Percentiles rank a stretch among this genome's conserved stretches.
phyloP scores from a whole-genome alignment of 2,329 filamentous ascomycete genomes.

The Epicoccum sorghinum region DNA sequence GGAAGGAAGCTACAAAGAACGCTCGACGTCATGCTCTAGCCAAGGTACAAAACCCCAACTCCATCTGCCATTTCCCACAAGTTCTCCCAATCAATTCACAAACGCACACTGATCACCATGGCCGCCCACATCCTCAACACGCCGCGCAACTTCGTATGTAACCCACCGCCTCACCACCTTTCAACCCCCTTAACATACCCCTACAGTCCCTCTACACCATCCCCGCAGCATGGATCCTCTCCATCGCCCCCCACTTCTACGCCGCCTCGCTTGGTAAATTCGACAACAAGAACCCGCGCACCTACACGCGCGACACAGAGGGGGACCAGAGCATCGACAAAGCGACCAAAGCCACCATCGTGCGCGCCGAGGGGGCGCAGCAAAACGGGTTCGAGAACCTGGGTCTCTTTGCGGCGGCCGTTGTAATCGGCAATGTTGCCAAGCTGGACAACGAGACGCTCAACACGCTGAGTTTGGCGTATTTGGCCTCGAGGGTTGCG shows the following conservation, averaged over 20 bases:
- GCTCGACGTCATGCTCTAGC: no score
- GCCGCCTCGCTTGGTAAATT: conserved; percentile 7
- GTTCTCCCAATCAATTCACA: no score
- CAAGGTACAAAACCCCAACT: no score
- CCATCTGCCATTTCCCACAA: no score
- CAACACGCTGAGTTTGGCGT: background rate
- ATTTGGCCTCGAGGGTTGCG: background rate
- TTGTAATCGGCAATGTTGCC: conserved; percentile 7
- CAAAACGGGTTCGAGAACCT: conserved; percentile 10
- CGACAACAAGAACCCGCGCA: conserved; percentile 10
- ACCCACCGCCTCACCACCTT: no score
- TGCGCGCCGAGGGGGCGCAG: conserved; percentile 7
- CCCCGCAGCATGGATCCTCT: conserved; percentile 4
- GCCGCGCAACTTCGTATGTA: conserved; percentile 4
- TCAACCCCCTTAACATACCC: background rate
- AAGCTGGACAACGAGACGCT: conserved; percentile 7
- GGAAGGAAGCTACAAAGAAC: no score
- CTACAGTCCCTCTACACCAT: conserved; percentile 3
- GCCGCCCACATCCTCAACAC: conserved; percentile 5
- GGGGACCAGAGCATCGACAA: conserved; percentile 8
- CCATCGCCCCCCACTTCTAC: conserved; percentile 8
- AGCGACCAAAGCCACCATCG: conserved; percentile 9
- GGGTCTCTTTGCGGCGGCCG: conserved; percentile 4
- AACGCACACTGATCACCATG: background rate
- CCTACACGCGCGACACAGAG: conserved; percentile 11